Evolutionary conservation across 306 rosid genomes (phyloP).

Genomic region (Prunus mume): DNA sequence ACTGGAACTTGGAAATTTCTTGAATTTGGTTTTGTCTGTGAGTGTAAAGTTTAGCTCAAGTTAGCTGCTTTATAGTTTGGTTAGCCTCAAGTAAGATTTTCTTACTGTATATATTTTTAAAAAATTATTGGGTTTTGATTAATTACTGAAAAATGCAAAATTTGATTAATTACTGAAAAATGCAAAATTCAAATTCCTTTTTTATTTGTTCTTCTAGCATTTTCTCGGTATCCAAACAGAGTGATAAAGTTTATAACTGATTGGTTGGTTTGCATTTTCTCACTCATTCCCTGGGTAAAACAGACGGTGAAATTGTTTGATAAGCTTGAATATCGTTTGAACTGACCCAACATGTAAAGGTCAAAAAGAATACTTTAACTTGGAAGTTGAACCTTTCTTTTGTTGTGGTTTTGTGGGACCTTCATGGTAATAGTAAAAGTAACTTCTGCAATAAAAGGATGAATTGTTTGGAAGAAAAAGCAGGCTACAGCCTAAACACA

Average conservation of each 20-base stretch:
- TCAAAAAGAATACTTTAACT: neutral
- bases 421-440: neutral
- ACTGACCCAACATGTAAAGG: neutral
- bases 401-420: conserved; percentile 15
- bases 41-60: neutral
- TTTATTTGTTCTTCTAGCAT: neutral
- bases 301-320: neutral
- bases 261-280: neutral
- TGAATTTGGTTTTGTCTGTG: neutral
- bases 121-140: too few relatives aligned
- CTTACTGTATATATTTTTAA: too few relatives aligned
- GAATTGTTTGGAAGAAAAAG: conserved; percentile 18
- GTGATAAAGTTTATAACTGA: neutral
- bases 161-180: neutral
- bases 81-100: neutral
- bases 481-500: neutral
- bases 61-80: neutral
- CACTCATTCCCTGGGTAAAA: neutral
- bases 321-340: neutral
- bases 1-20: neutral
- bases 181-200: neutral
- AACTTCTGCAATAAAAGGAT: conserved; percentile 3
- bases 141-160: neutral
- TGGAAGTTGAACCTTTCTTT: conserved; percentile 1
- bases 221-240: conserved; percentile 14